phyloP scores from a whole-genome alignment of 192 early-diverging fungal genomes.

The Tieghemiomyces parasiticus region DNA sequence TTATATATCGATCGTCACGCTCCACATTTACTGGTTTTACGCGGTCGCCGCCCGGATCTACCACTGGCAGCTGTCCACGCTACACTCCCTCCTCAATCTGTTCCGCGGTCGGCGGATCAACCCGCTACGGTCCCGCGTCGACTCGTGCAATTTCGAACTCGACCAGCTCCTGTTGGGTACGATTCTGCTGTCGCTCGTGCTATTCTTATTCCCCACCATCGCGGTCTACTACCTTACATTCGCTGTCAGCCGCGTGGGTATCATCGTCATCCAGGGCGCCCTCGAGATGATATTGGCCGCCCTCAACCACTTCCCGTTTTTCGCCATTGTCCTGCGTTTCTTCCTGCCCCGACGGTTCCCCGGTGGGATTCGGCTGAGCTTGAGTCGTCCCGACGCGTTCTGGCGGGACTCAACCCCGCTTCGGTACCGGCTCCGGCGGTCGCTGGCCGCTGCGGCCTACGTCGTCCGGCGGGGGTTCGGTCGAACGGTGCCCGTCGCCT shows the following conservation, averaged over 20 bases:
- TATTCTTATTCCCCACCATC: constrained; percentile 92
- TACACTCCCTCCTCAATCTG: constrained; percentile 81
- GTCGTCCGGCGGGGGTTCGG: no score
- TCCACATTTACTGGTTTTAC: constrained; percentile 94
- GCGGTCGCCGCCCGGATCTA: constrained; percentile 85
- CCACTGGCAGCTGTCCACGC: constrained; percentile 74
- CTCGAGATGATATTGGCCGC: constrained; percentile 77
- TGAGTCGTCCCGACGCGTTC: no score
- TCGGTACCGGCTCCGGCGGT: no score
- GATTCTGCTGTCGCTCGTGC: constrained; percentile 79
- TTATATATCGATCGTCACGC: constrained; percentile 61
- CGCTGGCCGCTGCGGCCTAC: no score
- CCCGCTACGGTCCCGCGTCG: constrained; percentile 76
- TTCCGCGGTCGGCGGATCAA: constrained; percentile 73
- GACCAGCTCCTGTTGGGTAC: constrained; percentile 94
- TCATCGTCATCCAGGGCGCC: constrained; percentile 64
- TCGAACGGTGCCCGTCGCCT: no score
- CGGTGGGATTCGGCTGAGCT: constrained; percentile 34
- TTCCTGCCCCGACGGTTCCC: constrained; percentile 80
- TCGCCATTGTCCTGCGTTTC: constrained; percentile 74
- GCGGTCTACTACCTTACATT: constrained; percentile 87
- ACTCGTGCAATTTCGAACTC: constrained; percentile 83
- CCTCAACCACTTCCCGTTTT: constrained; percentile 93
- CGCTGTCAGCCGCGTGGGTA: constrained; percentile 62
- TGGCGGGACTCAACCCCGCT: no score